A percentile compares a stretch with the other conserved stretches of the same genome.
Conservation (phyloP, 495 filamentous ascomycete species). For the Lophium mytilinum region DNA sequence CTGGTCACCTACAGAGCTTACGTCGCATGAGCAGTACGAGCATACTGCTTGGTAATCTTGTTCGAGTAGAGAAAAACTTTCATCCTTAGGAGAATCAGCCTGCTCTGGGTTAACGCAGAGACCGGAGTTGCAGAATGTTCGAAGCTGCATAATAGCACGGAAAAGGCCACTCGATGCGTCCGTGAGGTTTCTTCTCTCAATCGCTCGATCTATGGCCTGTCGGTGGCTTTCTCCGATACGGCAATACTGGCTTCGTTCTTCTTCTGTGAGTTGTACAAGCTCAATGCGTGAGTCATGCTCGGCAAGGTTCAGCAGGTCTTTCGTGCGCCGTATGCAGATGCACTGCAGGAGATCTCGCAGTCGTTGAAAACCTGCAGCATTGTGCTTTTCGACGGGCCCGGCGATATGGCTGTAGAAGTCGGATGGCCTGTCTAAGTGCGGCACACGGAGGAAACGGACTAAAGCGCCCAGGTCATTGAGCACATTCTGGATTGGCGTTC, state of each 20-base stretch:
- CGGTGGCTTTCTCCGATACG: not conserved
- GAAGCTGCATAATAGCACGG: too few relatives aligned
- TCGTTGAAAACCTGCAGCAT: conserved; percentile 3
- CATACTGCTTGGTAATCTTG: not conserved
- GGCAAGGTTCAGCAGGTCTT: conserved; percentile 16
- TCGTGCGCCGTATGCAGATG: conserved; percentile 20
- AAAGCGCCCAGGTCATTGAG: conserved; percentile 20
- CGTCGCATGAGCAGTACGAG: conserved; percentile 5
- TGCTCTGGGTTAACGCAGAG: too few relatives aligned
- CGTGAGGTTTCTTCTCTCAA: too few relatives aligned
- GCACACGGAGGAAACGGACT: conserved; percentile 12
- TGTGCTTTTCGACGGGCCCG: conserved; percentile 1
- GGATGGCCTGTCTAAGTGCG: too few relatives aligned
- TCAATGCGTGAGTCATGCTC: conserved; percentile 3
- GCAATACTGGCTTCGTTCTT: conserved; percentile 9
- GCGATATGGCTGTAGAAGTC: too few relatives aligned
- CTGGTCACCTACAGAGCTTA: not conserved
- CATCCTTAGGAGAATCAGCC: not conserved
- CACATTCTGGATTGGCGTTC: conserved; percentile 23
- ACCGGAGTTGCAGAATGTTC: too few relatives aligned
- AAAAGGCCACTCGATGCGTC: too few relatives aligned
- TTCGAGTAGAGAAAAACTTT: not conserved
- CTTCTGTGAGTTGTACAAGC: conserved; percentile 4
- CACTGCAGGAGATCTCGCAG: conserved; percentile 8
- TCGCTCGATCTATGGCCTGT: too few relatives aligned